phyloP scores from a whole-genome alignment of 2,329 filamentous ascomycete genomes.

The Huntiella decipiens region DNA sequence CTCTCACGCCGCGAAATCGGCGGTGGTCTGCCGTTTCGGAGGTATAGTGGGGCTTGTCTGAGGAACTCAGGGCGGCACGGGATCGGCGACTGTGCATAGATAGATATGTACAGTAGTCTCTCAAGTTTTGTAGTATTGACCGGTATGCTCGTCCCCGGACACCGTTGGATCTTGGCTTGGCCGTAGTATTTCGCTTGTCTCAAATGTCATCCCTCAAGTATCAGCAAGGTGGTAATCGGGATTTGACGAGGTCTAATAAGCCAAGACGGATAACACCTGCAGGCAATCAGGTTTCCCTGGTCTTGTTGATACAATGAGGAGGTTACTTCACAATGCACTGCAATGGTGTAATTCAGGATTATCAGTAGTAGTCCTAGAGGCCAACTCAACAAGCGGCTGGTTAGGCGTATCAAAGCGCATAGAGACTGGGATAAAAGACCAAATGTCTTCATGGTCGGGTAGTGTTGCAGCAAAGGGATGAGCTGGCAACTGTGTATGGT shows the following conservation, averaged over 20 bases:
- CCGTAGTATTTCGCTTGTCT: no score
- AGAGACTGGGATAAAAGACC: no score
- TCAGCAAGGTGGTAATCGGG: not conserved
- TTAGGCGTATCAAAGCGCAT: no score
- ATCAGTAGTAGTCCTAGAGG: no score
- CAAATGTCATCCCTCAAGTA: not conserved
- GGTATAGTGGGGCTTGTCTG: not conserved
- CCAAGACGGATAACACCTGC: not conserved
- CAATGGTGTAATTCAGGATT: no score
- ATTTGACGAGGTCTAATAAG: not conserved
- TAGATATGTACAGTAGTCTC: not conserved
- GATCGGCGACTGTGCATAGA: not conserved
- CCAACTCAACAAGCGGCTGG: no score
- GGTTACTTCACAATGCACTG: not conserved
- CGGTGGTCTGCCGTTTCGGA: no score
- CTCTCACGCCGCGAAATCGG: not conserved
- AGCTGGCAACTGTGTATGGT: no score
- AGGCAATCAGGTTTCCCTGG: no score
- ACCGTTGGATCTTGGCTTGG: no score
- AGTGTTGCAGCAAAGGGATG: no score
- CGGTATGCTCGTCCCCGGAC: not conserved
- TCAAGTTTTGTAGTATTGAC: not conserved
- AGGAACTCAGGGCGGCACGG: not conserved
- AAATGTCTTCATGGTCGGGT: no score
- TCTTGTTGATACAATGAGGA: not conserved